These are phyloP conservation scores for Brassica rapa DNA, from an alignment of 345 rosid genomes.

Conservation along the genomic window DNA sequence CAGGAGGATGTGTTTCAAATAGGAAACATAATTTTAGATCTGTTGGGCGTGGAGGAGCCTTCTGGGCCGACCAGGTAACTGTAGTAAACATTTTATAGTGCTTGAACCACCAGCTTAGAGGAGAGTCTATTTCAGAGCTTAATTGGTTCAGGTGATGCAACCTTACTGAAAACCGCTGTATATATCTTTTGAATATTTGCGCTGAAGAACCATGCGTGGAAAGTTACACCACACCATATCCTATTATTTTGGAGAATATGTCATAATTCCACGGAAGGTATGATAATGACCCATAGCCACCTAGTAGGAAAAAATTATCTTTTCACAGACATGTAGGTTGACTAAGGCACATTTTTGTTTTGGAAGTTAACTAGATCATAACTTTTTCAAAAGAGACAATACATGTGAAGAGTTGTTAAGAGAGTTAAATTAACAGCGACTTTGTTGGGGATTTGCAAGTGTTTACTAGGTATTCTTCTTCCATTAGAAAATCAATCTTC, in stretches of 20 bases:
- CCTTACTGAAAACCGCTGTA: not conserved
- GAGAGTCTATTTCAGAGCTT: not conserved
- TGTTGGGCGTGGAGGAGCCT: not conserved
- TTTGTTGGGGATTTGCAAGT: not conserved
- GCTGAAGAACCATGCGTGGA: not conserved
- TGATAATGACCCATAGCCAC: slow-evolving; percentile 5
- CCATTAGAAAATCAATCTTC: not conserved
- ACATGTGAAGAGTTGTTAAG: not conserved
- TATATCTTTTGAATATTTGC: not conserved
- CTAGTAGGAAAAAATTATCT: not conserved
- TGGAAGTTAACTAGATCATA: not conserved
- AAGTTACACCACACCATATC: not conserved
- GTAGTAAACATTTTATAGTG: not conserved
- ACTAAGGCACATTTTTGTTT: not conserved
- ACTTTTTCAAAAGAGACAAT: not conserved
- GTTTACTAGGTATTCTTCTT: not conserved
- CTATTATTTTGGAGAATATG: not conserved
- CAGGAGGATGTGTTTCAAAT: slow-evolving; percentile 5
- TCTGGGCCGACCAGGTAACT: not conserved
- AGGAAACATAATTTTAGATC: slow-evolving; percentile 1
- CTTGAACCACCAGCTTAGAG: not conserved
- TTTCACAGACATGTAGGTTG: not conserved
- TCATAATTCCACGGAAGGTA: not conserved
- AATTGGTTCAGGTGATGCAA: not conserved
- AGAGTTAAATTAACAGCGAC: not conserved